Base-by-base conservation (phyloP, 2,329 filamentous ascomycete species). In the Zarea fungicola region DNA sequence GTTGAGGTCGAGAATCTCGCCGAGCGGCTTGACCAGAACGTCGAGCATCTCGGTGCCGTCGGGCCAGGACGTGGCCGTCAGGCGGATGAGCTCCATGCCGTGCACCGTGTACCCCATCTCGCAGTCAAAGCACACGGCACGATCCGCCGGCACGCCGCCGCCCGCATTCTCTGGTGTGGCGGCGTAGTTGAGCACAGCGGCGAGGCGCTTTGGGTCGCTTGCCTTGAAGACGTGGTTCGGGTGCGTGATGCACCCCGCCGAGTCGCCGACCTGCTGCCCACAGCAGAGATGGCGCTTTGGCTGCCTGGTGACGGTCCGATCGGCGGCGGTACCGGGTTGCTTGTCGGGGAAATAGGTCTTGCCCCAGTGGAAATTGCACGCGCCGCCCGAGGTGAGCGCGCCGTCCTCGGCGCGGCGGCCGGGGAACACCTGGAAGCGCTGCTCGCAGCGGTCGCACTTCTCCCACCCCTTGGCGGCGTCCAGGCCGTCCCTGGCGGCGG, bases 71-170 rank as follows among this genome's bases (percentile, higher is more conserved):
- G 92, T 85, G 5, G 88, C 91, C 0, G 93, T 97, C 3, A 99
- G 68, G 8, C 93, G 88, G 49, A 97, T 84, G 16, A 99, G 77
- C 65, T 99, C 93, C 55, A 97, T 72, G 0, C 95, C 93, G 42
- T 85, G 68, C 1, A 88, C 87, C 0, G 95, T 99, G 62, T 95
- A 97, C 5, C 88, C 89, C 93, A 99, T 99, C 63, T 99, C 93
- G 60, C 93, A 97, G 64, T 99, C 93, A 59, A 99, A 92, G 55
- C 83, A 86, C 10, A 97, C 82, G 3, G 86, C 88, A 29, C 79
- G 78, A 45, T 77, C 70, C 1, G 65, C 59, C 0, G 73, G 69
- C 2, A 71, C 73, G 2, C 68, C 58, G 1, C n/a, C n/a, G n/a
- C n/a, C n/a, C n/a, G 71, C 64, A 55, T 89, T 90, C 11, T 74